Evolutionary conservation across 1,284 basidiomycete genomes (phyloP).

Genomic region (Ganoderma leucocontextum): DNA sequence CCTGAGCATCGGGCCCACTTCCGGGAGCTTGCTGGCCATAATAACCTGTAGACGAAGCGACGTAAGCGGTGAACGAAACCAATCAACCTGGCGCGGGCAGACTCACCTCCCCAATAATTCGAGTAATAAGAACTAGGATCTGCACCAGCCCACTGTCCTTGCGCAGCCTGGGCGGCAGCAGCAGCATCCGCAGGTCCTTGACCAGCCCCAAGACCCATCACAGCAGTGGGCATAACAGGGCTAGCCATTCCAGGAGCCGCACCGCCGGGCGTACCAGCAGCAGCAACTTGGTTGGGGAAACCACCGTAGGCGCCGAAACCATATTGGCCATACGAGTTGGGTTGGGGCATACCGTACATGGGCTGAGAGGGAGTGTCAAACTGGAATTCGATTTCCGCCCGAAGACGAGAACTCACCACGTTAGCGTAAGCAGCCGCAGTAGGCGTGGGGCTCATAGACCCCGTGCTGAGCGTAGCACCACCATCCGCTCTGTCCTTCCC

Average conservation of each 20-base stretch:
- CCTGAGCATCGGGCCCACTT: slow-evolving; percentile 63
- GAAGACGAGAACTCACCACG: slow-evolving; percentile 58
- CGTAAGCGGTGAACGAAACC: not conserved
- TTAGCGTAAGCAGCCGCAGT: slow-evolving; percentile 75
- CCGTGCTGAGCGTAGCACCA: slow-evolving; percentile 57
- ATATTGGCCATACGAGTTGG: slow-evolving; percentile 81
- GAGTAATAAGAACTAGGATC: slow-evolving; percentile 82
- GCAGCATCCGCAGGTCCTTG: slow-evolving; percentile 64
- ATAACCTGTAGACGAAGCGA: slow-evolving; percentile 60
- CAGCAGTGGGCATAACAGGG: slow-evolving; percentile 58
- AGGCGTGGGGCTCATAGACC: slow-evolving; percentile 70
- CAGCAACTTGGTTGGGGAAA: slow-evolving; percentile 69
- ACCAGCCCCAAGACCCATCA: slow-evolving; percentile 61
- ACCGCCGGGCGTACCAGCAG: slow-evolving; percentile 69
- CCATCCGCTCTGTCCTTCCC: slow-evolving; percentile 90
- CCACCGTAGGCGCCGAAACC: slow-evolving; percentile 77
- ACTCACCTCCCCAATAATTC: slow-evolving; percentile 85
- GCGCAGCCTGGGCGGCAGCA: slow-evolving; percentile 60
- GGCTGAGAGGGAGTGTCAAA: slow-evolving; percentile 53
- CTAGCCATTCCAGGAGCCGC: slow-evolving; percentile 76
- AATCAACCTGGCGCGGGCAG: not conserved
- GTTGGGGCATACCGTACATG: slow-evolving; percentile 89
- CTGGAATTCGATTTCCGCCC: not conserved
- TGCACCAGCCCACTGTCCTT: slow-evolving; percentile 72
- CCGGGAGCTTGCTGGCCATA: slow-evolving; percentile 75